phyloP scores from a whole-genome alignment of 2,329 filamentous ascomycete genomes.

The Pseudocercospora eumusae region DNA sequence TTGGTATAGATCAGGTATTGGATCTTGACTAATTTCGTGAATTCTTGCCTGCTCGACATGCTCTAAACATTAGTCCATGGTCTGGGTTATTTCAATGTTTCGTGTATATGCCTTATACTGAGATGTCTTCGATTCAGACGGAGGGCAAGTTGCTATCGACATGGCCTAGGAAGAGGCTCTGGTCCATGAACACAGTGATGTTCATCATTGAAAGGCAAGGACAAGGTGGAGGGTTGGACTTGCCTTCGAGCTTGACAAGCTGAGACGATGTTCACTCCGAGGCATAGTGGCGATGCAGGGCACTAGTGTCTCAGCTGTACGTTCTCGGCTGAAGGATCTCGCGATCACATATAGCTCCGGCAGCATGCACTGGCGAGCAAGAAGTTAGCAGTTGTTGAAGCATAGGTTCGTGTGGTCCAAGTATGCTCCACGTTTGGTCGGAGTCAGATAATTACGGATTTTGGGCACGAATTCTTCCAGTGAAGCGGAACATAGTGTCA shows the following conservation, averaged over 20 bases:
- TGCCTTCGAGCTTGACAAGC: background rate
- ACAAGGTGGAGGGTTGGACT: background rate
- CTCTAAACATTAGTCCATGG: too few relatives aligned
- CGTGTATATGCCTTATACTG: too few relatives aligned
- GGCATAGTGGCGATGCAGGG: background rate
- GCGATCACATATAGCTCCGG: background rate
- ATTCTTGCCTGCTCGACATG: too few relatives aligned
- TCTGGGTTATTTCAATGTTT: too few relatives aligned
- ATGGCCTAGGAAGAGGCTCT: background rate
- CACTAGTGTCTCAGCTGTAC: background rate
- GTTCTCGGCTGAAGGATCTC: background rate
- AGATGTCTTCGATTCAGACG: background rate
- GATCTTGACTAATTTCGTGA: too few relatives aligned
- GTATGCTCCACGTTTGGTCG: background rate
- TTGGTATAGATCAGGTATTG: too few relatives aligned
- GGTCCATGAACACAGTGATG: background rate
- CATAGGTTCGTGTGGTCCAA: background rate
- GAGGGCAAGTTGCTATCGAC: background rate
- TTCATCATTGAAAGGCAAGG: background rate
- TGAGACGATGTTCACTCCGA: background rate
- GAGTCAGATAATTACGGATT: too few relatives aligned
- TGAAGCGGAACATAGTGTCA: background rate
- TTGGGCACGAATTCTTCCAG: too few relatives aligned
- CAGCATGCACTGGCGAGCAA: background rate
- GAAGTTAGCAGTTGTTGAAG: background rate